These are phyloP conservation scores for Aspergillus brunneoviolaceus DNA, from an alignment of 2,329 filamentous ascomycete species.

Conservation along the genomic window DNA sequence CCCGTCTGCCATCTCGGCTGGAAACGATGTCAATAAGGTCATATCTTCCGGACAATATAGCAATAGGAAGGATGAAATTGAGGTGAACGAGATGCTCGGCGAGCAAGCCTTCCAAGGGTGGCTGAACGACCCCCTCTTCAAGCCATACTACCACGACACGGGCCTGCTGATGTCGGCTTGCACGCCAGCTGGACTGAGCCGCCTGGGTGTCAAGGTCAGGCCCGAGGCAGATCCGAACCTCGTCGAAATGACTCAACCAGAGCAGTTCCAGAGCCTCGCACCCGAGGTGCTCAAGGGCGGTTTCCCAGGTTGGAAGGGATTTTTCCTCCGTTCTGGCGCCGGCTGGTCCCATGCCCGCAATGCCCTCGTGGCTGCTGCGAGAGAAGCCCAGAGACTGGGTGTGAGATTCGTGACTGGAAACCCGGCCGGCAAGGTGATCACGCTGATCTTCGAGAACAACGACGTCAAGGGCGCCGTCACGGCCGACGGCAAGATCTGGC, in stretches of 20 bases:
- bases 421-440: conserved; percentile 37
- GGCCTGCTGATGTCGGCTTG: conserved; percentile 47
- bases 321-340: conserved; percentile 43
- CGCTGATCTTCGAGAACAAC: conserved; percentile 35
- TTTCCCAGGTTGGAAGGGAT: conserved; percentile 47
- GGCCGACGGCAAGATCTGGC: conserved; percentile 37
- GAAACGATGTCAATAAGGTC: conserved; percentile 51
- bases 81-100: conserved; percentile 26
- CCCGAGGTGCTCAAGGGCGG: conserved; percentile 48
- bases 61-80: conserved; percentile 34
- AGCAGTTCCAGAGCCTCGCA: conserved; percentile 51
- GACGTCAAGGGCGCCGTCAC: conserved; percentile 44
- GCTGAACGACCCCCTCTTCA: conserved; percentile 47
- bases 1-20: conserved; percentile 50
- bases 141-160: conserved; percentile 47
- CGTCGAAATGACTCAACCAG: conserved; percentile 39
- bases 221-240: conserved; percentile 30
- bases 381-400: conserved; percentile 47
- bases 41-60: conserved; percentile 31
- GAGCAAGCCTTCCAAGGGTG: conserved; percentile 43
- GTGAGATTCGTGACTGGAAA: conserved; percentile 48
- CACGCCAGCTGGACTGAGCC: conserved; percentile 36
- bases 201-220: conserved; percentile 35
- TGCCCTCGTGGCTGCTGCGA: conserved; percentile 46
- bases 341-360: conserved; percentile 55